Base-by-base conservation (phyloP, 176 grass and related monocot species). In the Ananas comosus region DNA sequence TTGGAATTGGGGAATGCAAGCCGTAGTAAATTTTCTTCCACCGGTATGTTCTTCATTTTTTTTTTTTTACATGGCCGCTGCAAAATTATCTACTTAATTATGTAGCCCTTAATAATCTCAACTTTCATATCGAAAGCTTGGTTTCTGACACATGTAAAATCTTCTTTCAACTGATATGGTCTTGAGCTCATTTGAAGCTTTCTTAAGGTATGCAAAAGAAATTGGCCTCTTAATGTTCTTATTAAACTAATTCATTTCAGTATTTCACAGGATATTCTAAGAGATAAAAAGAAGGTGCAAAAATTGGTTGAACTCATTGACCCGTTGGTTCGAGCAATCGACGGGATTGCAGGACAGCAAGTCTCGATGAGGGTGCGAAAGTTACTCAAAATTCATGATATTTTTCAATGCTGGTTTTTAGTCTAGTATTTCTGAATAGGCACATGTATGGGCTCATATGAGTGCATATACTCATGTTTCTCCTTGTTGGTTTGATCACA, bases 1-100 rank as follows among this genome's bases (percentile, higher is more conserved):
- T 80, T 96, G 93, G 89, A 96, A 96, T 74, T 96, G 93, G 93
- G 88, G 86, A 86, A 96, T 96, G 93, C 67, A 85, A 86, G 93
- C 93, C 21, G 78, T 96, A 52, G 86, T 81, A 67, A 90, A 87
- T 48, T 77, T 92, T 79, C 66, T 96, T 71, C 88, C 88, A 54
- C 66, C 50, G 79, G 88, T 96, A 96, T 67, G 88, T 47, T 78
- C 14, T 51, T 83, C 54, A 16, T 17, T n/a, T 17, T 59, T 59
- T 59, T 17, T 17, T 59, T 17, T 8, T 27, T 23, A n/a, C 54
- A 10, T 17, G 19, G 19, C 19, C 19, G 54, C 54, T 59, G 33
- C 33, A 42, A 42, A 42, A 42, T 42, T 42, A 7, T 42, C 33
- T 42, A 42, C 4, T 42, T 42, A 42, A 42, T 42, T 42, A 42